A percentile compares a stretch with the other conserved stretches of the same genome.
These are phyloP conservation scores for Alternaria sp. DNA, from an alignment of 2,329 filamentous ascomycete genomes.

Conservation along the genomic window DNA sequence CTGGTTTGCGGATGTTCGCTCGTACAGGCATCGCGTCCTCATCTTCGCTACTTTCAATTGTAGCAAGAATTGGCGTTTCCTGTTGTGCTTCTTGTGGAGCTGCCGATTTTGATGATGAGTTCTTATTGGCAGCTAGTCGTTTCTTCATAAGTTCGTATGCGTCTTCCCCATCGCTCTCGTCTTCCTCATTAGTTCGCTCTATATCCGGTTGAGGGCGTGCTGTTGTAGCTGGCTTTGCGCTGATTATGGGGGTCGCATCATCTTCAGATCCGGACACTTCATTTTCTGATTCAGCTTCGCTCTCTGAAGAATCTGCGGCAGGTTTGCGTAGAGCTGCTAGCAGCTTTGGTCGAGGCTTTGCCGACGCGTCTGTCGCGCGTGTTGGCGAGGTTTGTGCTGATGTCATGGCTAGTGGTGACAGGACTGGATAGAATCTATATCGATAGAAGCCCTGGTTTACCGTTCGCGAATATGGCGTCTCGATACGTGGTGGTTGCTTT, in stretches of 20 bases:
- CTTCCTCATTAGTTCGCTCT: slow-evolving; percentile 26
- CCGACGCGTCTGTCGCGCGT: slow-evolving; percentile 26
- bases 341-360: slow-evolving; percentile 29
- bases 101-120: not conserved
- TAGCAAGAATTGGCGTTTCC: slow-evolving; percentile 10
- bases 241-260: slow-evolving; percentile 47
- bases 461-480: not conserved
- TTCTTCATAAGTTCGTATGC: slow-evolving; percentile 59
- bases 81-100: slow-evolving; percentile 13
- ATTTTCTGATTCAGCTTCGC: slow-evolving; percentile 51
- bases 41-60: slow-evolving; percentile 34
- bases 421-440: not conserved
- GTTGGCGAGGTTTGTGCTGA: not conserved
- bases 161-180: slow-evolving; percentile 47
- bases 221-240: slow-evolving; percentile 19
- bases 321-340: slow-evolving; percentile 34
- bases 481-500: not conserved
- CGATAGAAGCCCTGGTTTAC: not conserved
- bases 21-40: slow-evolving; percentile 43
- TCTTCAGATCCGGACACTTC: slow-evolving; percentile 35
- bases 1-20: slow-evolving; percentile 24
- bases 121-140: slow-evolving; percentile 51
- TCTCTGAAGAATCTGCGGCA: slow-evolving; percentile 45
- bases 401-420: not conserved
- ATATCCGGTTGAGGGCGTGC: slow-evolving; percentile 2